Conservation (phyloP, 78 protist genomes). For the Speleostelium caveatum region DNA sequence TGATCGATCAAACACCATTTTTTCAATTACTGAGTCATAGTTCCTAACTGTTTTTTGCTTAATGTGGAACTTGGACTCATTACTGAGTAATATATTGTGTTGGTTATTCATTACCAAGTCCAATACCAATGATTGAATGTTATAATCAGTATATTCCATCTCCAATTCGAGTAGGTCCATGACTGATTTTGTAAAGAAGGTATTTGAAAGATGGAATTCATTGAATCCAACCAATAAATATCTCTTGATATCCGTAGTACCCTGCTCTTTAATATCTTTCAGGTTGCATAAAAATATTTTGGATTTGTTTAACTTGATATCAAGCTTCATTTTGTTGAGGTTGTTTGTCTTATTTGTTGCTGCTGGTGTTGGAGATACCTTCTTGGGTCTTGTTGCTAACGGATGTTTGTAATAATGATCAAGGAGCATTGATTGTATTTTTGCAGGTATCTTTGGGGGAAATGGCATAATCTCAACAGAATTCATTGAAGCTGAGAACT, state of each 20-base stretch:
- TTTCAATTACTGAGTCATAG: not conserved
- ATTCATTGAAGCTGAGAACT: too few relatives aligned
- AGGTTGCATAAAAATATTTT: not conserved
- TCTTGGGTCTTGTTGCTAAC: not conserved
- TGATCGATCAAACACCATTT: not conserved
- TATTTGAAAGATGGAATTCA: not conserved
- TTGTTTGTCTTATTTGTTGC: not conserved
- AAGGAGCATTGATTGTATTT: slow-evolving; percentile 3
- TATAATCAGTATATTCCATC: not conserved
- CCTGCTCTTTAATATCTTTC: not conserved
- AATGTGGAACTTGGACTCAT: not conserved
- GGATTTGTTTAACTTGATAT: slow-evolving; percentile 4
- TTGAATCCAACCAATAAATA: not conserved
- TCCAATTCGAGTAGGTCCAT: not conserved
- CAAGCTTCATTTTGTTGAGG: not conserved
- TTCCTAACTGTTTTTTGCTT: not conserved
- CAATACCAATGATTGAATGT: too few relatives aligned
- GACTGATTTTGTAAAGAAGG: not conserved
- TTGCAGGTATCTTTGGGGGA: not conserved
- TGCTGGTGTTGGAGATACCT: not conserved
- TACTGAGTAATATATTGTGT: not conserved
- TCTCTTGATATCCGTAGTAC: too few relatives aligned
- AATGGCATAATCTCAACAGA: not conserved
- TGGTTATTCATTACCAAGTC: not conserved
- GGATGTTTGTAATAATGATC: not conserved